phyloP scores from a whole-genome alignment of 2,329 filamentous ascomycete species.

The Coleophoma crateriformis region DNA sequence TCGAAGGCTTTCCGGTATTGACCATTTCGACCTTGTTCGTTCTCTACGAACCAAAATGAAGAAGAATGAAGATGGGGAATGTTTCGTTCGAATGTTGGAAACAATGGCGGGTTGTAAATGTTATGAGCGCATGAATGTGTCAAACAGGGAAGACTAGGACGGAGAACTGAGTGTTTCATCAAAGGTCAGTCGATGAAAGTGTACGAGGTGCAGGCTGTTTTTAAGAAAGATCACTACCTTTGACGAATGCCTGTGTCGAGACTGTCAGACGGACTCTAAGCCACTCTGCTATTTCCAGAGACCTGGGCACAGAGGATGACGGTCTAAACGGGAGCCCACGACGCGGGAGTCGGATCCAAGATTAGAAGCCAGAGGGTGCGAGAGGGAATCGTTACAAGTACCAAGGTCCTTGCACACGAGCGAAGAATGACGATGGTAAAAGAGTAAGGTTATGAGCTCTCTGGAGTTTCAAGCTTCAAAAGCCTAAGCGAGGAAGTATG shows the following conservation, averaged over 20 bases:
- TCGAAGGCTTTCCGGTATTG: conserved; percentile 57
- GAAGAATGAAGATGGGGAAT: conserved; percentile 2
- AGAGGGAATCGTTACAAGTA: too few species aligned
- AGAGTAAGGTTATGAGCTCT: too few species aligned
- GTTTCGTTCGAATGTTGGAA: neutral
- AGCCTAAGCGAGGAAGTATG: too few species aligned
- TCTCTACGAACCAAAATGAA: neutral
- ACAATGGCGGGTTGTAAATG: neutral
- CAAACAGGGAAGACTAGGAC: neutral
- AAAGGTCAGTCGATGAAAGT: neutral
- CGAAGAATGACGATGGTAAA: too few species aligned
- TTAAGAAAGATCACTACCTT: too few species aligned
- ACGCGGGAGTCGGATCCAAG: too few species aligned
- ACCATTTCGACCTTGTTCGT: conserved; percentile 39
- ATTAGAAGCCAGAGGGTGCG: too few species aligned
- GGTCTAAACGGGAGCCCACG: neutral
- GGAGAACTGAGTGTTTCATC: neutral
- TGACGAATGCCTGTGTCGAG: too few species aligned
- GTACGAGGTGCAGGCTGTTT: too few species aligned
- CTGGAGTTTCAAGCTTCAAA: too few species aligned
- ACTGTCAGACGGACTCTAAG: neutral
- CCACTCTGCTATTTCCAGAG: neutral
- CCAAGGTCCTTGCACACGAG: too few species aligned
- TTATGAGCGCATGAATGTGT: neutral
- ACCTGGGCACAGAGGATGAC: neutral